phyloP scores from a whole-genome alignment of 1,139 yeast genomes.

The Suhomyces bokatorum region DNA sequence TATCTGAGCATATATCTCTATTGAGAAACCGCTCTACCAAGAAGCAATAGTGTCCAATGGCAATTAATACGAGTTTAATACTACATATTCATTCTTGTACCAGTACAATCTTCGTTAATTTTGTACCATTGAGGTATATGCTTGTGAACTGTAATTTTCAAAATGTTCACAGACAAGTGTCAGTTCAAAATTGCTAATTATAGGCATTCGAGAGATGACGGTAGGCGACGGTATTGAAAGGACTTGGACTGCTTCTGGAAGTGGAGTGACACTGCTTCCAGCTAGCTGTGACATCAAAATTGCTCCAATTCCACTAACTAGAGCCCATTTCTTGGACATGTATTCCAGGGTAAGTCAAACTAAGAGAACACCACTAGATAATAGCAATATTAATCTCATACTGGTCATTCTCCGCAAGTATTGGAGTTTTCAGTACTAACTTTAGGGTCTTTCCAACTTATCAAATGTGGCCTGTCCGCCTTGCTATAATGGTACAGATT shows the following conservation, averaged over 20 bases:
- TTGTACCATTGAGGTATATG: neutral
- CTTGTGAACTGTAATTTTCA: neutral
- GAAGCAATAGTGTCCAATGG: too few relatives aligned
- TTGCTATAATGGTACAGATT: slow-evolving; percentile 47
- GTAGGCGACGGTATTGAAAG: neutral
- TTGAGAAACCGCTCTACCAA: too few relatives aligned
- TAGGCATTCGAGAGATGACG: too few relatives aligned
- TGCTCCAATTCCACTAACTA: slow-evolving; percentile 43
- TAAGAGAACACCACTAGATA: too few relatives aligned
- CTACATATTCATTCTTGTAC: too few relatives aligned
- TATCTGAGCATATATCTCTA: too few relatives aligned
- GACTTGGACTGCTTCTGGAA: too few relatives aligned
- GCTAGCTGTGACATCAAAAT: slow-evolving; percentile 8
- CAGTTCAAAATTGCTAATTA: too few relatives aligned
- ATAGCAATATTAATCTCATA: too few relatives aligned
- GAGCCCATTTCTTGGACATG: slow-evolving; percentile 60
- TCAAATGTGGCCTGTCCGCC: slow-evolving; percentile 58
- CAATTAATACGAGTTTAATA: too few relatives aligned
- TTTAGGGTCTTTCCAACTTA: slow-evolving; percentile 54
- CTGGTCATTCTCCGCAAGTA: too few relatives aligned
- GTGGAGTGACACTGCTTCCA: neutral
- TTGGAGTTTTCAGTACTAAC: neutral
- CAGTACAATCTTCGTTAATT: too few relatives aligned
- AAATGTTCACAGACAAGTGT: slow-evolving; percentile 7
- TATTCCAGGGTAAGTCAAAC: slow-evolving; percentile 45